phyloP scores from a whole-genome alignment of 1,139 yeast species.

The Diutina siamensis region DNA sequence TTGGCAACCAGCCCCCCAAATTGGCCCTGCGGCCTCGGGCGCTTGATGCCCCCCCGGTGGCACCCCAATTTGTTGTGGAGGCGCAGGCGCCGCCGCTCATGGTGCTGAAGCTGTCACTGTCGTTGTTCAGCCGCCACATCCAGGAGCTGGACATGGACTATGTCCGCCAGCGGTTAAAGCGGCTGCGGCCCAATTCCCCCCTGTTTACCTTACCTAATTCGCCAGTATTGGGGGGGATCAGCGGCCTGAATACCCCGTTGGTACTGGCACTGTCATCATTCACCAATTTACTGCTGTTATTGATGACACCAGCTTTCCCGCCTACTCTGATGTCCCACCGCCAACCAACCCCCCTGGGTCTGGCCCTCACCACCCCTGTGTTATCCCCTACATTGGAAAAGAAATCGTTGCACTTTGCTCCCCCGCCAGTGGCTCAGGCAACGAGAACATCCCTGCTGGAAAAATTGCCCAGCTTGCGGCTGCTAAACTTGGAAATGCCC shows the following conservation, averaged over 20 bases:
- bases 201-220: conserved; percentile 18
- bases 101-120: conserved; percentile 4
- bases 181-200: conserved; percentile 67
- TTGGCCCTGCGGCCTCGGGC: neutral
- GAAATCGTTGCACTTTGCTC: neutral
- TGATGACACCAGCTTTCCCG: conserved; percentile 34
- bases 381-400: conserved; percentile 1
- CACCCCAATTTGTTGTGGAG: neutral
- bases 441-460: neutral
- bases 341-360: neutral
- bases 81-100: neutral
- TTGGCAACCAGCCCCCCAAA: neutral
- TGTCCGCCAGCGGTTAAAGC: conserved; percentile 43
- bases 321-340: neutral
- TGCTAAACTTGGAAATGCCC: conserved; percentile 5
- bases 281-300: conserved; percentile 29
- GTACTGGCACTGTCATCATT: conserved; percentile 34
- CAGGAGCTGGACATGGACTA: conserved; percentile 36
- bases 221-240: conserved; percentile 21
- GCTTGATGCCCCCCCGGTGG: conserved; percentile 1
- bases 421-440: neutral
- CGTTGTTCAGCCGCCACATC: conserved; percentile 9
- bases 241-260: conserved; percentile 32
- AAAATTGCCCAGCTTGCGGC: conserved; percentile 4
- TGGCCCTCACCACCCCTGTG: conserved; percentile 2